Evolutionary conservation across 345 rosid genomes (phyloP).

Genomic region (Sonneratia caseolaris): DNA sequence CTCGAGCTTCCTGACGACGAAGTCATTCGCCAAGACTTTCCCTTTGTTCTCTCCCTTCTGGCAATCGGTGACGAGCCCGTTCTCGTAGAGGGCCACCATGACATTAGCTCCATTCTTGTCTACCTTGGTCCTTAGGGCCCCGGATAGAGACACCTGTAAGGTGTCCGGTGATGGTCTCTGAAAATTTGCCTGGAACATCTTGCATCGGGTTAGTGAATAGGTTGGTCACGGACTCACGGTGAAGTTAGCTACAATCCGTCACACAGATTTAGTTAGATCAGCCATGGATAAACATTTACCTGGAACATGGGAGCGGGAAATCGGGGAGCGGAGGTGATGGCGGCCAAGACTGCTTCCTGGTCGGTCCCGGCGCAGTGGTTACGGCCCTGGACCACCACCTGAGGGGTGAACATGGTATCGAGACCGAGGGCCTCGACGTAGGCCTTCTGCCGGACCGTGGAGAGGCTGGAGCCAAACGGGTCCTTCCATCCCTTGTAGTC

Average conservation of each 20-base stretch:
- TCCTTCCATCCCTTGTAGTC: slow-evolving; percentile 95
- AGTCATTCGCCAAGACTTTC: slow-evolving; percentile 59
- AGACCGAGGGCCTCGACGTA: slow-evolving; percentile 73
- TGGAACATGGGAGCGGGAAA: slow-evolving; percentile 57
- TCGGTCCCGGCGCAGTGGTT: slow-evolving; percentile 57
- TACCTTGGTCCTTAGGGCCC: slow-evolving; percentile 44
- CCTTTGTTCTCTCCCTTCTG: slow-evolving; percentile 67
- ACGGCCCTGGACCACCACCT: slow-evolving; percentile 63
- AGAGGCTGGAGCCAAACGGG: slow-evolving; percentile 67
- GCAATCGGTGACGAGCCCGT: slow-evolving; percentile 57
- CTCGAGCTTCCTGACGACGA: slow-evolving; percentile 63
- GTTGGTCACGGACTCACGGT: no score
- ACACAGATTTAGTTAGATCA: no score
- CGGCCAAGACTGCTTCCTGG: slow-evolving; percentile 43
- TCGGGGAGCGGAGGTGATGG: slow-evolving; percentile 45
- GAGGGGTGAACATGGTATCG: slow-evolving; percentile 88
- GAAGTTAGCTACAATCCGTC: no score
- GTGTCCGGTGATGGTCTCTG: slow-evolving; percentile 45
- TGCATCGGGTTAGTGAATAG: no score
- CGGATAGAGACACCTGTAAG: slow-evolving; percentile 50
- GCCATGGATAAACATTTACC: slow-evolving; percentile 21
- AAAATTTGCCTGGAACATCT: no score
- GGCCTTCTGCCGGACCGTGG: slow-evolving; percentile 86
- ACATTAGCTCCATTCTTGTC: slow-evolving; percentile 45
- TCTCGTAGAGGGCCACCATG: slow-evolving; percentile 78